Percentiles rank a stretch among this genome's conserved stretches.
Evolutionary conservation across 2,329 filamentous ascomycete genomes (phyloP).

Genomic region (Neonectria faginata): DNA sequence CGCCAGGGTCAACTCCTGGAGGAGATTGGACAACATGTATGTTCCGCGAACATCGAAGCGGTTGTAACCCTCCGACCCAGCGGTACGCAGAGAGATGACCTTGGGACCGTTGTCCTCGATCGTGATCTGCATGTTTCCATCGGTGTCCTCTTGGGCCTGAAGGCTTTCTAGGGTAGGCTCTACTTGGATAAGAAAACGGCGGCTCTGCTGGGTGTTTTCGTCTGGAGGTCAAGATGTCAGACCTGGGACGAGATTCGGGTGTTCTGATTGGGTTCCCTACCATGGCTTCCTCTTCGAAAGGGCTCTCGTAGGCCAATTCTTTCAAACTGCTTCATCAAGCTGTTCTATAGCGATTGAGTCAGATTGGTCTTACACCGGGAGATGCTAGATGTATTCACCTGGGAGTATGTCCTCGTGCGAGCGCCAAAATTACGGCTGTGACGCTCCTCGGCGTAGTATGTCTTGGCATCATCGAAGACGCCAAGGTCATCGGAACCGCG

Average conservation of each 20-base stretch:
- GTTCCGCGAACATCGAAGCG: constrained; percentile 93
- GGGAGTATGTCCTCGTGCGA: constrained; percentile 68
- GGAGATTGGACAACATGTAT: constrained; percentile 95
- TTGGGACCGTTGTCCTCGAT: constrained; percentile 97
- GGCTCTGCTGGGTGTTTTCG: constrained; percentile 74
- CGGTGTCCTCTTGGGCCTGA: constrained; percentile 88
- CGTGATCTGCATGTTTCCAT: constrained; percentile 95
- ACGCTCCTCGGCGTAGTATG: constrained; percentile 69
- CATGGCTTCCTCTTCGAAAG: constrained; percentile 70
- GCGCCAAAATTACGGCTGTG: constrained; percentile 61
- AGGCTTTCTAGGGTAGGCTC: constrained; percentile 84
- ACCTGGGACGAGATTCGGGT: background rate
- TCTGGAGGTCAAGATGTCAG: constrained; percentile 62
- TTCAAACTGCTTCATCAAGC: constrained; percentile 65
- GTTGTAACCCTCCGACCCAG: constrained; percentile 86
- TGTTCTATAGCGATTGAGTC: constrained; percentile 58
- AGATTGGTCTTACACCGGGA: constrained; percentile 36
- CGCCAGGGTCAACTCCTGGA: constrained; percentile 93
- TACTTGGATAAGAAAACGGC: constrained; percentile 88
- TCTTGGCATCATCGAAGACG: constrained; percentile 68
- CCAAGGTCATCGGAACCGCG: constrained; percentile 60
- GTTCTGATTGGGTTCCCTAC: constrained; percentile 51
- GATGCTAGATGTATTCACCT: constrained; percentile 52
- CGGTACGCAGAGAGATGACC: constrained; percentile 85
- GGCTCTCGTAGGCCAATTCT: constrained; percentile 64